A percentile compares a stretch with the other conserved stretches of the same genome.
Evolutionary conservation across 2,329 filamentous ascomycete species (phyloP).

Genomic region (Calonectria pseudoreteaudii): DNA sequence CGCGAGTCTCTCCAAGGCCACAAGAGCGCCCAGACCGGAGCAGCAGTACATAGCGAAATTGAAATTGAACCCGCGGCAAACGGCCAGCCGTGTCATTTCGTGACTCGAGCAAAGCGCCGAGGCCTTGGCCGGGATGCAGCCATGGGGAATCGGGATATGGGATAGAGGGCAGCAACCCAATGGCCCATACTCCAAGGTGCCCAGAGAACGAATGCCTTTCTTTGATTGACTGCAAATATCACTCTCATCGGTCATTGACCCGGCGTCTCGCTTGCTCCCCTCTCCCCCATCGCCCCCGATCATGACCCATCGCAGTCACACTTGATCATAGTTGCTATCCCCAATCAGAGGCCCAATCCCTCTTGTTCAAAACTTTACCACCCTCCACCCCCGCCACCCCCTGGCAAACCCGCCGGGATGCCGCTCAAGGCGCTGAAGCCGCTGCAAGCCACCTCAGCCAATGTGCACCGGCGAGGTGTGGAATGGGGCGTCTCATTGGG

Average conservation of each 20-base stretch:
- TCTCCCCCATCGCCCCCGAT: neutral
- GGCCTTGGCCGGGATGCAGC: neutral
- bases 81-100: neutral
- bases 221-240: constrained; percentile 5
- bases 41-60: neutral
- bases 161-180: neutral
- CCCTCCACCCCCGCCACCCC: constrained; percentile 16
- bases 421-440: constrained; percentile 37
- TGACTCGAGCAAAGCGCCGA: constrained; percentile 6
- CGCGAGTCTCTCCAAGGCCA: neutral
- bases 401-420: constrained; percentile 26
- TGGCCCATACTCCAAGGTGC: neutral
- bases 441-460: constrained; percentile 42
- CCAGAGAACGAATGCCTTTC: neutral
- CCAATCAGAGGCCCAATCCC: constrained; percentile 16
- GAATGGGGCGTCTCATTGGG: constrained; percentile 45
- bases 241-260: neutral
- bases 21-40: neutral
- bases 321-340: neutral
- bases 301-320: constrained; percentile 1
- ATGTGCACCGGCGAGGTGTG: constrained; percentile 35
- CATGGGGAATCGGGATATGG: neutral
- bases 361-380: constrained; percentile 13
- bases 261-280: constrained; percentile 1
- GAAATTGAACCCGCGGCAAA: neutral